Base-by-base conservation (phyloP, 1,284 basidiomycete genomes). In the Naganishia liquefaciens region DNA sequence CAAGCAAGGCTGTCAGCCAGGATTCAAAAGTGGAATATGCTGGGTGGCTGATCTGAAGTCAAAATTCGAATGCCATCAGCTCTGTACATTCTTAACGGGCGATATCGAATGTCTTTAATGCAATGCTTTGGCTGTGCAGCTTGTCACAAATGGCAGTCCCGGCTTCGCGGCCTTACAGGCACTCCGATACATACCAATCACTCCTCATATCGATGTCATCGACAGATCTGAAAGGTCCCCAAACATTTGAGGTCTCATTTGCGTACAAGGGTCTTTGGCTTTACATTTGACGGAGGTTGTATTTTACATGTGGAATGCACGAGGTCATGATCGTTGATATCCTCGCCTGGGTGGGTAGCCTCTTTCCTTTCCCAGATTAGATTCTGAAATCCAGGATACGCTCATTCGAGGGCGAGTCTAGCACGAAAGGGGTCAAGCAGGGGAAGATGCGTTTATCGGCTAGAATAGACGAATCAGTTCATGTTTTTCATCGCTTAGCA, bases 11-110 rank as follows among this genome's bases (percentile, higher is more conserved):
- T 19, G 33, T 37, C 33, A 13, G 33, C 33, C 6, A 11, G 23
- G 30, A 39, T 39, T 27, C 62, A 23, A 49, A 50, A 21, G 42
- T 54, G 53, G 27, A 63, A 40, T 50, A 63, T 17, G 23, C 54
- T 25, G 62, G 53, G 3, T 63, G 62, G 62, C 42, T 63, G 62
- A 63, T 63, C 28, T 63, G 40, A 49, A 49, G 5, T n/a, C n/a
- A n/a, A n/a, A n/a, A n/a, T n/a, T n/a, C n/a, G n/a, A n/a, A n/a
- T n/a, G n/a, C n/a, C n/a, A n/a, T n/a, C n/a, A 52, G 39, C 19
- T 27, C 2, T 30, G 7, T 13, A 51, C 49, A 17, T 17, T 30
- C 21, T 19, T 30, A 27, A 2, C 13, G 3, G 4, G 6, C 13
- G 23, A 23, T 9, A n/a, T 46, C n/a, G 9, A 2, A n/a, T 5